These are phyloP conservation scores for Cladosporium halotolerans DNA, from an alignment of 2,329 filamentous ascomycete species.

Conservation along the genomic window DNA sequence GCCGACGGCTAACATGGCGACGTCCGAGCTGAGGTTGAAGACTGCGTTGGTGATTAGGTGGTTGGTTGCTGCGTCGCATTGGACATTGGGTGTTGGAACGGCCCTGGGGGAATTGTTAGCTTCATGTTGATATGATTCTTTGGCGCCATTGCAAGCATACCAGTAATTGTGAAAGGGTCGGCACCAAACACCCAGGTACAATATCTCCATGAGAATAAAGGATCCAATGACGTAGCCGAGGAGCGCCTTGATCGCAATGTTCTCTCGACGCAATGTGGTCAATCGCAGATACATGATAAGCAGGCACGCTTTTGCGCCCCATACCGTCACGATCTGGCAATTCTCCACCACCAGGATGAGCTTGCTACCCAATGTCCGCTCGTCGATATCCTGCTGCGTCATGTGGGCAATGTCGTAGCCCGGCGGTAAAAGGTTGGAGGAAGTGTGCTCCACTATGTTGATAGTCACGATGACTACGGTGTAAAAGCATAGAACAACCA, in stretches of 20 bases:
- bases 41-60: slow-evolving; percentile 34
- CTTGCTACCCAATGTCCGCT: slow-evolving; percentile 32
- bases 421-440: slow-evolving; percentile 40
- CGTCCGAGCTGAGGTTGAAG: slow-evolving; percentile 42
- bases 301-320: slow-evolving; percentile 34
- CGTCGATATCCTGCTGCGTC: slow-evolving; percentile 21
- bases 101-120: slow-evolving; percentile 12
- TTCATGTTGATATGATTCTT: not conserved
- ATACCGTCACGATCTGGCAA: slow-evolving; percentile 32
- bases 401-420: slow-evolving; percentile 40
- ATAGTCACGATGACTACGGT: slow-evolving; percentile 45
- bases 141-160: slow-evolving; percentile 17
- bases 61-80: slow-evolving; percentile 37
- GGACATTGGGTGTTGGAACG: slow-evolving; percentile 26
- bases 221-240: slow-evolving; percentile 30
- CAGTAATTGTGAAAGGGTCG: slow-evolving; percentile 34
- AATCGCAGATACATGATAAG: slow-evolving; percentile 35
- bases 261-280: slow-evolving; percentile 31
- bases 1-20: slow-evolving; percentile 39
- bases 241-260: slow-evolving; percentile 30
- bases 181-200: slow-evolving; percentile 37
- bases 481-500: slow-evolving; percentile 44
- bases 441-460: slow-evolving; percentile 36
- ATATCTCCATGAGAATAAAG: slow-evolving; percentile 35
- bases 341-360: slow-evolving; percentile 36